Evolutionary conservation across 2,329 filamentous ascomycete genomes (phyloP).

Genomic region (Xylariaceae sp.): DNA sequence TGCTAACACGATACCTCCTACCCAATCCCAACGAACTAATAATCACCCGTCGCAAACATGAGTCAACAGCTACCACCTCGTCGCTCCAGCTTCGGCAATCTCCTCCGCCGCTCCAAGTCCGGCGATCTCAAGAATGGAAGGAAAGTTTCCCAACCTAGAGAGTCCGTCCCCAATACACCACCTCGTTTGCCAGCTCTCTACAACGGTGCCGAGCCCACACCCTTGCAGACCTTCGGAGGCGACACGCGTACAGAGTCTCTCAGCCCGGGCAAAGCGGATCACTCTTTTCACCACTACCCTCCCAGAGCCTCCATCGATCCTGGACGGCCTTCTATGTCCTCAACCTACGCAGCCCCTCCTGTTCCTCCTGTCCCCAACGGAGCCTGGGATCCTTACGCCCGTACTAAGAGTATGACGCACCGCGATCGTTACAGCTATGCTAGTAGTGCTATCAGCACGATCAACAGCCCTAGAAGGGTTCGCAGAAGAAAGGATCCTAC

Average conservation of each 20-base stretch:
- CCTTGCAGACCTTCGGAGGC: conserved; percentile 34
- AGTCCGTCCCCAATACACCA: conserved; percentile 53
- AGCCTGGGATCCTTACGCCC: conserved; percentile 71
- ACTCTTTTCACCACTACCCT: conserved; percentile 32
- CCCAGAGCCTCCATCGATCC: conserved; percentile 53
- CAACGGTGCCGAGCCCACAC: conserved; percentile 34
- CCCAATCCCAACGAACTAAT: conserved; percentile 20
- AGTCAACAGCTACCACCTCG: conserved; percentile 34
- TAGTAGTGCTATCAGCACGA: conserved; percentile 81
- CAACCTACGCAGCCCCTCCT: conserved; percentile 50
- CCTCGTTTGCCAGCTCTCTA: conserved; percentile 53
- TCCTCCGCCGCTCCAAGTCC: conserved; percentile 54
- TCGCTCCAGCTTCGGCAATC: conserved; percentile 47
- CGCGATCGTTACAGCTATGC: conserved; percentile 95
- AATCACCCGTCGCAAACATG: conserved; percentile 29
- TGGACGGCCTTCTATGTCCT: conserved; percentile 38
- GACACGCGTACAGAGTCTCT: conserved; percentile 32
- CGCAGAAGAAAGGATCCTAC: conserved; percentile 95
- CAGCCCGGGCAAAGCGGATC: conserved; percentile 30
- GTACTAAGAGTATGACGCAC: conserved; percentile 93
- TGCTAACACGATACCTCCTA: conserved; percentile 7
- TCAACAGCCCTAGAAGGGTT: conserved; percentile 89
- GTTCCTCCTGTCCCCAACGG: conserved; percentile 60
- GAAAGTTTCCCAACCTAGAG: conserved; percentile 51
- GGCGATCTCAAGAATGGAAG: conserved; percentile 48